Base-by-base conservation (phyloP, 495 filamentous ascomycete genomes). In the Penicillium malachiteum region DNA sequence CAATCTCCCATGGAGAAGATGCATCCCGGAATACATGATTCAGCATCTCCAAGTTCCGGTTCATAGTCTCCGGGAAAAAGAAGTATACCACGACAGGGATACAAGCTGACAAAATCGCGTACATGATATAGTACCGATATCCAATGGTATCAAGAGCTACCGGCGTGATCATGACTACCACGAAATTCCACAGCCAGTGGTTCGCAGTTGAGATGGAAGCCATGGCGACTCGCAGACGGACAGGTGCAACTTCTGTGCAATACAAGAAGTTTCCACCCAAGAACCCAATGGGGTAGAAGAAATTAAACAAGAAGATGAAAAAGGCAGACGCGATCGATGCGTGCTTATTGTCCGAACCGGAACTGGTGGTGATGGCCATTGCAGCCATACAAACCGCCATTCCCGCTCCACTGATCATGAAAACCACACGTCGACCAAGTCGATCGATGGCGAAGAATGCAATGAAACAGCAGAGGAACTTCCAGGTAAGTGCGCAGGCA, bases 41-140 rank as follows among this genome's bases (percentile, higher is more conserved):
- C 67, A 89, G 76, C 58, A 85, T 80, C 65, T 89, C 86, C 12
- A 89, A 73, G 12, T 81, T 82, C 18, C 85, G 82, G 59, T 80
- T 81, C 46, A 80, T 83, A 0, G 86, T 89, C 66, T 88, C 86
- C 0, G 85, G 85, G 64, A 82, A 87, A 74, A 87, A 84, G 71
- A 85, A 80, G 62, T 81, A 87, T 26, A 87, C 78, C 11, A 71
- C 62, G 2, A 82, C 13, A 75, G 48, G 65, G 47, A 72, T 72
- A 21, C 55, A 64, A 11, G 60, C 58, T 18, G 72, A 63, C n/a
- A 77, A 56, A 1, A 72, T 61, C 6, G 70, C 67, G 42, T 67
- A 77, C 10, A 77, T 60, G 44, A 77, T 71, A 41, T 77, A 77
- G 21, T 71, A 68, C 35, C 50, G 54, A 47, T 65, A 75, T 0